Percentiles rank a stretch among this genome's conserved stretches.
These are phyloP conservation scores for Erodium moschatum DNA, from an alignment of 441 rosid species.

Conservation along the genomic window DNA sequence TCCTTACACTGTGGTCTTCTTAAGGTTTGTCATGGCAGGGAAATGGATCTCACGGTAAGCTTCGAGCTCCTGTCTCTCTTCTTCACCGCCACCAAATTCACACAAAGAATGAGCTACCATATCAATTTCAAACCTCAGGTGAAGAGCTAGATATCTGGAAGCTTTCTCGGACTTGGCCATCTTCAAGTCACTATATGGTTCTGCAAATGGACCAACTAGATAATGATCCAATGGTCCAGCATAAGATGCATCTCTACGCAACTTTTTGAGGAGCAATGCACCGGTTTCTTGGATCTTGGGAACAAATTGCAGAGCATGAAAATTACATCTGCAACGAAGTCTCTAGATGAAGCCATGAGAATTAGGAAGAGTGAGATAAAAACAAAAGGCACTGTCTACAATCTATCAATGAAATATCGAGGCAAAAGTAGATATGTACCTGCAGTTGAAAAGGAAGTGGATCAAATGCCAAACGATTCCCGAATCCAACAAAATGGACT, in stretches of 20 bases:
- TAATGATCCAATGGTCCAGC: slow-evolving; percentile 57
- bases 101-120: slow-evolving; percentile 98
- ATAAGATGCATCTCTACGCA: slow-evolving; percentile 43
- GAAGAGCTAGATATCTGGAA: slow-evolving; percentile 71
- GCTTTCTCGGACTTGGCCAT: slow-evolving; percentile 34
- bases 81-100: slow-evolving; percentile 84
- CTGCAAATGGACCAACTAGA: slow-evolving; percentile 64
- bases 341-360: slow-evolving; percentile 53
- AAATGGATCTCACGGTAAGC: slow-evolving; percentile 81
- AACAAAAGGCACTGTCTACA: no score
- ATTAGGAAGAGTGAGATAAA: slow-evolving; percentile 31
- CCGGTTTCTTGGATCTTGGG: slow-evolving; percentile 85
- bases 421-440: slow-evolving; percentile 35
- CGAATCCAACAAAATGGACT: slow-evolving; percentile 83
- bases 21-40: slow-evolving; percentile 54
- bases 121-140: slow-evolving; percentile 89
- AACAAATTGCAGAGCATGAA: slow-evolving; percentile 65
- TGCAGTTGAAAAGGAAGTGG: slow-evolving; percentile 81
- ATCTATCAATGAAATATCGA: no score
- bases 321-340: slow-evolving; percentile 96
- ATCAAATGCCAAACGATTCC: slow-evolving; percentile 91
- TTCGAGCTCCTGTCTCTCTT: slow-evolving; percentile 61
- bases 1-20: slow-evolving; percentile 51
- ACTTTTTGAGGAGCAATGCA: slow-evolving; percentile 58
- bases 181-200: slow-evolving; percentile 35